Evolutionary conservation across 2,329 filamentous ascomycete genomes (phyloP).

Genomic region (Bretziella fagacearum): DNA sequence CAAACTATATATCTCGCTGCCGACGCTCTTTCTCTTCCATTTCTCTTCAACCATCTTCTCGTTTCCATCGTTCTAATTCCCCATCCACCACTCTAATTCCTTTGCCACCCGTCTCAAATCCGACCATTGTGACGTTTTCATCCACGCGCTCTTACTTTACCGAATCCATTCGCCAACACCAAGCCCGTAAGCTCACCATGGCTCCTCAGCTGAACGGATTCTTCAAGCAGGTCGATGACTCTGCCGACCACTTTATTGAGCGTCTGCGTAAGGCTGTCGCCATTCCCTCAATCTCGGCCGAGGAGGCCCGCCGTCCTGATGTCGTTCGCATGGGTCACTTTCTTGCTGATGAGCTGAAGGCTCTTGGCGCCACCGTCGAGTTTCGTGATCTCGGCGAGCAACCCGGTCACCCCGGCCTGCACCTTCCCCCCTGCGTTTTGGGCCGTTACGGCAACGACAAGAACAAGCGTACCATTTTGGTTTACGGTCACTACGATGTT

Average conservation of each 20-base stretch:
- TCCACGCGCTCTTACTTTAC: slow-evolving; percentile 31
- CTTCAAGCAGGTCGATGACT: slow-evolving; percentile 78
- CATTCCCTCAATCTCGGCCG: slow-evolving; percentile 88
- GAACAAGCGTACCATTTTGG: slow-evolving; percentile 84
- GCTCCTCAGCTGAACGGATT: slow-evolving; percentile 78
- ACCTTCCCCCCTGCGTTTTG: slow-evolving; percentile 82
- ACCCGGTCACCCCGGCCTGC: slow-evolving; percentile 73
- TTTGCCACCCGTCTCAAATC: slow-evolving; percentile 9
- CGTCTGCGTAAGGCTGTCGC: slow-evolving; percentile 82
- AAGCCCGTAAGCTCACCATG: slow-evolving; percentile 50
- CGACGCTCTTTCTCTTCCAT: slow-evolving; percentile 12
- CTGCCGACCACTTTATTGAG: slow-evolving; percentile 71
- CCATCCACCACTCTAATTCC: slow-evolving; percentile 1
- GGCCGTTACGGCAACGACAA: slow-evolving; percentile 84
- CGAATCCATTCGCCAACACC: slow-evolving; percentile 36
- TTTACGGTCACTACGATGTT: slow-evolving; percentile 98
- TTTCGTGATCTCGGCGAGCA: slow-evolving; percentile 79
- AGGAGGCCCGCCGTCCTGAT: slow-evolving; percentile 74
- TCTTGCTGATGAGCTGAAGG: slow-evolving; percentile 65
- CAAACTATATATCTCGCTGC: slow-evolving; percentile 11
- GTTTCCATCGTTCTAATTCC: slow-evolving; percentile 12
- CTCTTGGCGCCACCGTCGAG: slow-evolving; percentile 73
- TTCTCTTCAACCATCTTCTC: slow-evolving; percentile 11
- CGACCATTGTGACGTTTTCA: slow-evolving; percentile 12
- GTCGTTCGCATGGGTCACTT: slow-evolving; percentile 94